Conservation (phyloP, 1,284 basidiomycete species). For the Porphyrellus sp. region DNA sequence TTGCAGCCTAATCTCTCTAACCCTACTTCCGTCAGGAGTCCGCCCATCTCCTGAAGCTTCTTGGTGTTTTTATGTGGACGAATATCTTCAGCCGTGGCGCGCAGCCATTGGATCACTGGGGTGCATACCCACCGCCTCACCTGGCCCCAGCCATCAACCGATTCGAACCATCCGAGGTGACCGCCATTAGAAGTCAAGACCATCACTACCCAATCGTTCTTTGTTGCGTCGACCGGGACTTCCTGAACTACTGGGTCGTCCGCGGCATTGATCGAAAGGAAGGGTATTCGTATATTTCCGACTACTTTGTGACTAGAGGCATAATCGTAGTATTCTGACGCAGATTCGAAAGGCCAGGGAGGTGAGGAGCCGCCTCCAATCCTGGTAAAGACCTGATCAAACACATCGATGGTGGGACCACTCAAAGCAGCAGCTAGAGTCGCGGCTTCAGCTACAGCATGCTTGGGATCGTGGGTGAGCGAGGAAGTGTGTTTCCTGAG, state of each 20-base stretch:
- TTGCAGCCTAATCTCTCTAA: constrained; percentile 42
- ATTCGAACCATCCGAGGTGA: constrained; percentile 93
- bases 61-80: constrained; percentile 35
- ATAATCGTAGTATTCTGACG: constrained; percentile 82
- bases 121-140: constrained; percentile 66
- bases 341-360: constrained; percentile 75
- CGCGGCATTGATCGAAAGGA: constrained; percentile 82
- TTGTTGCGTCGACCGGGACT: constrained; percentile 56
- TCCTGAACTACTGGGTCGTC: constrained; percentile 87
- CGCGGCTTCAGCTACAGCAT: constrained; percentile 49
- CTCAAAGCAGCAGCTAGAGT: constrained; percentile 45
- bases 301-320: constrained; percentile 57
- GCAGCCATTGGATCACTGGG: constrained; percentile 77
- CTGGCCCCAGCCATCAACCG: constrained; percentile 42
- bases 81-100: constrained; percentile 54
- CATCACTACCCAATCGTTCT: constrained; percentile 66
- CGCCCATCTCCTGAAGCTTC: constrained; percentile 48
- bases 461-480: constrained; percentile 50
- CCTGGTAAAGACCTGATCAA: constrained; percentile 69
- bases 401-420: constrained; percentile 54
- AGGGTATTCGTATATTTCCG: constrained; percentile 59
- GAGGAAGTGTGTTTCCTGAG: constrained; percentile 58
- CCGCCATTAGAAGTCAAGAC: constrained; percentile 81
- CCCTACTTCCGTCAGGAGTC: constrained; percentile 53
- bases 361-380: constrained; percentile 77